phyloP scores from a whole-genome alignment of 441 rosid genomes.

The Flueggea neowawraea region DNA sequence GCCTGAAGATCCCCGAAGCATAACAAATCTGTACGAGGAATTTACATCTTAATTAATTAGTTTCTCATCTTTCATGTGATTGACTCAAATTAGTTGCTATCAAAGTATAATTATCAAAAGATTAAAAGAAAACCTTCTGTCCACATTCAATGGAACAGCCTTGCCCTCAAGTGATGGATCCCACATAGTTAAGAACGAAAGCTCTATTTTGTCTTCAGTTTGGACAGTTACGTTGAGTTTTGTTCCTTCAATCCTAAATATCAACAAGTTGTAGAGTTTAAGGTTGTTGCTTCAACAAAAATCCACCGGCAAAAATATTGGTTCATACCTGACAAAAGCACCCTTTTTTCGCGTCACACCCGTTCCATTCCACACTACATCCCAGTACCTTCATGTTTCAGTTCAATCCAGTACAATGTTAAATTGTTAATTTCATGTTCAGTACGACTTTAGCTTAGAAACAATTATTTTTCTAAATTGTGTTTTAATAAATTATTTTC shows the following conservation, averaged over 20 bases:
- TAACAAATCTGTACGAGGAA: slow-evolving; percentile 45
- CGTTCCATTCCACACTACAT: slow-evolving; percentile 61
- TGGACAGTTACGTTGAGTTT: slow-evolving; percentile 44
- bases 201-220: slow-evolving; percentile 58
- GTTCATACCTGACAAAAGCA: slow-evolving; percentile 34
- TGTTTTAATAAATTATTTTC: too few relatives aligned
- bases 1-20: slow-evolving; percentile 63
- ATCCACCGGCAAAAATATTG: neutral
- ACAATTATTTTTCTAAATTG: too few relatives aligned
- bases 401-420: neutral
- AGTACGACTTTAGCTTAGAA: too few relatives aligned
- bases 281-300: neutral
- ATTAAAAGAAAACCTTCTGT: slow-evolving; percentile 47
- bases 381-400: slow-evolving; percentile 74
- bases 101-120: neutral
- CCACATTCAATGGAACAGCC: slow-evolving; percentile 59
- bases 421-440: too few relatives aligned
- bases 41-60: neutral
- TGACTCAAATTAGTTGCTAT: neutral
- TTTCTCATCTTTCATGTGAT: neutral
- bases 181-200: slow-evolving; percentile 65
- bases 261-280: neutral
- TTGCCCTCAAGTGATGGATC: slow-evolving; percentile 36
- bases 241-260: slow-evolving; percentile 51
- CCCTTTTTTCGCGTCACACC: slow-evolving; percentile 45